Evolutionary conservation across 306 rosid species (phyloP), one percentile per base, ranked within the genome.

Genomic region (Sicyos baderoa): DNA sequence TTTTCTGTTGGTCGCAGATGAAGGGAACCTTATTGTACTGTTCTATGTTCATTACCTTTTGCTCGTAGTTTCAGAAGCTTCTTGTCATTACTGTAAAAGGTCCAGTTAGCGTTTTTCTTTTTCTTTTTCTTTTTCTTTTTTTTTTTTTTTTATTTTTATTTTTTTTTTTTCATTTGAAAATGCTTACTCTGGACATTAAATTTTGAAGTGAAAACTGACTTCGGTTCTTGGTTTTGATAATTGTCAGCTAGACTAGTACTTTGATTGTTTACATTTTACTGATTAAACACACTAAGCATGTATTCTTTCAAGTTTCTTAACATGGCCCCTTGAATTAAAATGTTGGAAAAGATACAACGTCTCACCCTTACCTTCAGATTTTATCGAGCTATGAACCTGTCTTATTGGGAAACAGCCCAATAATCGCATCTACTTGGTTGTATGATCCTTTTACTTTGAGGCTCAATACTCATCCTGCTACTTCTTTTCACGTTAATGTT

Each of bases 11-110:
- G 5, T 66, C 6, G 22, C 37, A 21, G 70, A 64, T 7, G 37
- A 35, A 47, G 71, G 55, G 71, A 66, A 47, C 25, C 51, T 44
- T 12, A 19, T 14, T 44, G n/a, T 64, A 40, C 55, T 7, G 12
- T 19, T 64, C 42, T 14, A 21, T 44, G 40, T 66, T 23, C 19
- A 47, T 66, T 40, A 45, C 56, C 44, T 22, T 47, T 21, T 66
- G 71, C 52, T 66, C 23, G 17, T 21, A 47, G 15, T 78, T 69
- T 19, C 63, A 3, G 70, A 63, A 16, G 19, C 52, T 17, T 49
- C 69, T 59, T 61, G 58, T 65, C 23, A 73, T n/a, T 64, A 74
- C 74, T 65, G 40, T 40, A 4, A 7, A 44, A 67, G 57, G 57
- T 68, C 45, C 60, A 51, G 27, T n/a, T n/a, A n/a, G n/a, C n/a